Evolutionary conservation across 768 basidiomycete species (phyloP), one percentile per base, ranked within the genome.

Genomic region (Antrodiella citrinella): DNA sequence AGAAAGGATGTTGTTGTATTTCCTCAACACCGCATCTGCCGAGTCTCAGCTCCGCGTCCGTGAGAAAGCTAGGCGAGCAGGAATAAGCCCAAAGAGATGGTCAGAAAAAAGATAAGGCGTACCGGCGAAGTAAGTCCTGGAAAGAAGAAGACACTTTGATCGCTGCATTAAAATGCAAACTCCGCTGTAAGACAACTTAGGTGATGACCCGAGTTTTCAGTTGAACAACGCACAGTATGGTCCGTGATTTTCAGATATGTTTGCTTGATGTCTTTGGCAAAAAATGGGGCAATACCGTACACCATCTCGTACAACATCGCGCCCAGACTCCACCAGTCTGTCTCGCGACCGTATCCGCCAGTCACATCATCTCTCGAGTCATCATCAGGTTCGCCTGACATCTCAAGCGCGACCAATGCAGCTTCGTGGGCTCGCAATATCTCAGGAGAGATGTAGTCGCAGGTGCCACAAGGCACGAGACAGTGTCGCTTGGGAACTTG

Each of bases 311-410:
- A 97, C 44, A 94, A 55, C 80, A 93, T 89, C 2, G 86, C 87
- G 2, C 94, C 94, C 23, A 91, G 71, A 62, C 91, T 91, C 94
- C 95, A 98, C 89, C 91, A 94, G 60, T 98, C 95, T 0, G 90
- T 88, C 62, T 92, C 89, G n/a, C 76, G 68, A 10, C 89, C 91
- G 62, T 94, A 96, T 7, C 81, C 81, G 5, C 58, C 60, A 9
- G 49, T 44, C 11, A 57, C 57, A 45, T 72, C 59, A 19, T 57
- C 53, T 7, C 53, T 47, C 2, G 38, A 26, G 1, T 51, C 15
- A 7, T 25, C 10, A 1, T 4, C 20, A 12, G 49, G 42, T 47
- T 48, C 19, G 26, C 76, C 80, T 1, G 80, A 76, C 71, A 90
- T 76, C 62, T 91, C 88, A 15, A 87, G 69, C 0, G 82, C 86